Base-by-base conservation (phyloP, 139 green algal species). In the Zygnema cylindricum region DNA sequence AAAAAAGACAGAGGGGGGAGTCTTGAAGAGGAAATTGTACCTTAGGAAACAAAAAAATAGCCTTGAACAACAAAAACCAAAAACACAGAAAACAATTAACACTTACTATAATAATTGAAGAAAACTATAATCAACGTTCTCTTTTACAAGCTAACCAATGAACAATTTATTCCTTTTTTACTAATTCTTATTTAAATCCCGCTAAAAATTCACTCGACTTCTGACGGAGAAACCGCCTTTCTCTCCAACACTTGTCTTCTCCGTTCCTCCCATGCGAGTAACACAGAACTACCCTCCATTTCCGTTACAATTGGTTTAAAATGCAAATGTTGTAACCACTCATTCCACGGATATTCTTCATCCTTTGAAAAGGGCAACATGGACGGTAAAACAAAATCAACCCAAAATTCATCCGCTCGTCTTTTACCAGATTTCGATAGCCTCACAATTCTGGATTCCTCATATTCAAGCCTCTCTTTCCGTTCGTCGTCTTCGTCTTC, bases 311-410 rank as follows among this genome's bases (percentile, higher is more conserved):
- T 71, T 49, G 76, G 40, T 30, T 84, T 38, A 0, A 21, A 22
- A 0, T 69, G 69, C 0, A 88, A 11, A 2, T 82, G 69, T 43
- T 84, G 33, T 39, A 84, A 11, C 83, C 83, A 88, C 54, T 33
- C 32, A 2, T 25, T 35, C 83, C 83, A 88, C 33, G 69, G 69
- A 35, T 82, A 57, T 2, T 39, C 69, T 2, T 85, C 23, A 35
- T 22, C 69, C 1, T 82, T 0, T 69, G 82, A 2, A n/a, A 3
- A 88, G 1, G 76, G 69, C 25, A 63, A 30, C 33, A 88, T 85
- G 11, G 7, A 32, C 21, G 83, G 69, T 69, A 88, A 16, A 33
- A 84, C 30, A 23, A 30, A 23, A 1, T 1, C 1, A 7, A 32
- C 3, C 1, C n/a, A 79, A 42, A 87, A 87, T 16, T 1, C 30